Base-by-base conservation (phyloP, 768 basidiomycete genomes). In the Phanerochaete carnosa region DNA sequence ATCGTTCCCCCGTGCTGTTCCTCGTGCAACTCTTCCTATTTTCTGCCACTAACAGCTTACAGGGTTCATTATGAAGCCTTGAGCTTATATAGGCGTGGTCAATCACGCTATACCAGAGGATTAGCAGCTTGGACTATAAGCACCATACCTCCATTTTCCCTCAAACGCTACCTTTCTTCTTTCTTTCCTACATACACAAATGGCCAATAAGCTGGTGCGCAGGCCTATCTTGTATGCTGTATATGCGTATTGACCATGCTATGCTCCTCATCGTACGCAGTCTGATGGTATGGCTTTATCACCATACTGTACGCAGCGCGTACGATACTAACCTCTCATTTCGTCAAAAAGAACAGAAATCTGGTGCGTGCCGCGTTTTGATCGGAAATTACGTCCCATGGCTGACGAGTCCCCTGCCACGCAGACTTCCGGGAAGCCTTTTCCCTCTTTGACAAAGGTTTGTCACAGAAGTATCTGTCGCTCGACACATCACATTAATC, bases 401-500 rank as follows among this genome's bases (percentile, higher is more conserved):
- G 23, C 51, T 52, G 16, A 52, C 4, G 19, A n/a, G 11, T 2
- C 30, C 22, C 45, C 6, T 33, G n/a, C n/a, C n/a, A n/a, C n/a
- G 52, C 72, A 92, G 94, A 96, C 76, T 98, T 95, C 86, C 98
- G 96, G 83, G 96, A 98, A 81, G 95, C 95, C 53, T 98, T 98
- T 80, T 94, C 95, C 61, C 84, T 98, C 23, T 98, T 98, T 75
- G 94, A 97, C 80, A 95, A 94, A 75, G 92, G 94, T 94, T 61
- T 60, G 81, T 75, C 8, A 28, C 26, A 47, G 19, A 43, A 43
- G 39, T 12, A 39, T 51, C 23, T 46, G 53, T 47, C 28, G 47
- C 61, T 52, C 49, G 33, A 47, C 45, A 15, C 47, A 28, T 51
- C 45, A 9, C 56, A 51, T 19, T 63, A 22, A 57, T 28, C 26